Percentiles rank a stretch among this genome's conserved stretches.
These are phyloP conservation scores for Voacanga thouarsii DNA, from an alignment of 257 asterid genomes.

Conservation along the genomic window DNA sequence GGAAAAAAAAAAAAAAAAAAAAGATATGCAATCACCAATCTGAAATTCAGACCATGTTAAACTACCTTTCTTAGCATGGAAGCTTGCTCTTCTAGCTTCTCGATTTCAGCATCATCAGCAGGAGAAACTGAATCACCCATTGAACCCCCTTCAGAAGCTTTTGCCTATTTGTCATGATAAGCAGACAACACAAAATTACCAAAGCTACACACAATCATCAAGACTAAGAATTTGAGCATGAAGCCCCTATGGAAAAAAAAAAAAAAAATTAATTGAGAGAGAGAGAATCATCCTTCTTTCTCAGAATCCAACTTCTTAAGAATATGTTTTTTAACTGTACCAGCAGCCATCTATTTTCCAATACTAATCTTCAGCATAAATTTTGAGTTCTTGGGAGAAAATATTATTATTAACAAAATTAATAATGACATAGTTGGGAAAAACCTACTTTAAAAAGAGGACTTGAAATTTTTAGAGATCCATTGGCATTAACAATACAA, in stretches of 20 bases:
- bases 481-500: background rate
- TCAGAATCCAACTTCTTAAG: background rate
- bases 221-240: background rate
- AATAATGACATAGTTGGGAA: background rate
- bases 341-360: too few relatives aligned
- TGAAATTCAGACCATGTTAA: background rate
- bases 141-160: slow-evolving; percentile 47
- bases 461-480: background rate
- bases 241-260: background rate
- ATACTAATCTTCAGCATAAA: too few relatives aligned
- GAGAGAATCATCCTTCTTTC: background rate
- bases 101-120: slow-evolving; percentile 62
- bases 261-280: background rate
- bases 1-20: background rate
- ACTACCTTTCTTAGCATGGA: slow-evolving; percentile 59
- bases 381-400: too few relatives aligned
- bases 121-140: slow-evolving; percentile 41
- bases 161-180: slow-evolving; percentile 39
- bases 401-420: too few relatives aligned
- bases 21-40: background rate
- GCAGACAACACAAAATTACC: background rate
- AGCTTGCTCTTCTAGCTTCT: slow-evolving; percentile 72
- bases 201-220: background rate
- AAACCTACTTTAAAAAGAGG: background rate
- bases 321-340: too few relatives aligned